Evolutionary conservation across 176 grass and related monocot species (phyloP).

Genomic region (Triticum timopheevii): DNA sequence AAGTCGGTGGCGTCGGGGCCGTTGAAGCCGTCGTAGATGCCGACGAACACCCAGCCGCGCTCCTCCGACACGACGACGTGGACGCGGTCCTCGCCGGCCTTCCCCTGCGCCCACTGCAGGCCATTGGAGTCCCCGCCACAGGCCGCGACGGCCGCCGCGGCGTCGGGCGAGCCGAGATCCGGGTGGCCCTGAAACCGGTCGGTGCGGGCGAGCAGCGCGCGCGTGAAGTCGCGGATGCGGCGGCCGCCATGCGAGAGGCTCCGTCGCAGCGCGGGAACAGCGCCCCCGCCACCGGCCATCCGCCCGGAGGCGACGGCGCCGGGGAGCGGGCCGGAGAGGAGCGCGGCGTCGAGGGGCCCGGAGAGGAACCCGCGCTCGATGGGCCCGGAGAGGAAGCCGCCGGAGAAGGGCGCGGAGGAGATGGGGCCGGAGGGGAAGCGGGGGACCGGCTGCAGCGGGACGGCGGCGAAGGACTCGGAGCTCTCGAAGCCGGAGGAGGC

Average conservation of each 20-base stretch:
- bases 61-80: slow-evolving; percentile 91
- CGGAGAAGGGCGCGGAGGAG: slow-evolving; percentile 43
- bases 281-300: not conserved
- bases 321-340: slow-evolving; percentile 66
- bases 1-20: slow-evolving; percentile 98
- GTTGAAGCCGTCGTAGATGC: slow-evolving; percentile 98
- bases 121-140: slow-evolving; percentile 21
- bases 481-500: slow-evolving; percentile 66
- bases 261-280: slow-evolving; percentile 48
- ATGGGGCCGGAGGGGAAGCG: slow-evolving; percentile 71
- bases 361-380: slow-evolving; percentile 71
- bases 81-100: slow-evolving; percentile 91
- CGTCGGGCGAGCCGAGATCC: slow-evolving; percentile 29
- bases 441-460: slow-evolving; percentile 68
- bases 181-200: slow-evolving; percentile 5
- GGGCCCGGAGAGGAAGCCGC: slow-evolving; percentile 59
- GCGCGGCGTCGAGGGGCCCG: slow-evolving; percentile 63
- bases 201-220: slow-evolving; percentile 31
- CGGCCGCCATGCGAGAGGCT: slow-evolving; percentile 70
- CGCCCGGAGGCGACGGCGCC: slow-evolving; percentile 27
- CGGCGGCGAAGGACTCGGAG: slow-evolving; percentile 79
- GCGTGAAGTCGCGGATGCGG: slow-evolving; percentile 41
- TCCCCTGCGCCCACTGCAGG: slow-evolving; percentile 90
- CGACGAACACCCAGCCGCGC: slow-evolving; percentile 90
- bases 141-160: slow-evolving; percentile 29